Evolutionary conservation across 1,139 yeast genomes (phyloP).

Genomic region (Nakaseomyces uthaithaninus): DNA sequence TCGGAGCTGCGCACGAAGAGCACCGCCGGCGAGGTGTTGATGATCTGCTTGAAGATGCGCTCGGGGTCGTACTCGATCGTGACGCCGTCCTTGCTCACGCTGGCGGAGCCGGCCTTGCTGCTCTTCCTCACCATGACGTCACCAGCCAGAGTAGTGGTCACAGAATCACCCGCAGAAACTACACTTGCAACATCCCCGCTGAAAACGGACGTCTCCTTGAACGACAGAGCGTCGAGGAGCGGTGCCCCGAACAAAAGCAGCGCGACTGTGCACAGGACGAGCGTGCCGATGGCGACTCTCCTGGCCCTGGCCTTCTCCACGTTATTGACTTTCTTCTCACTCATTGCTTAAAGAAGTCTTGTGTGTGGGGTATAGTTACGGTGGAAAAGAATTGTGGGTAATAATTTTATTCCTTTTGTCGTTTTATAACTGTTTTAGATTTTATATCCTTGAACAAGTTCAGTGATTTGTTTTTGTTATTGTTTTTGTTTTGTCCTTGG

Average conservation of each 20-base stretch:
- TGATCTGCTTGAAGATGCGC: constrained; percentile 15
- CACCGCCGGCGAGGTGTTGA: constrained; percentile 21
- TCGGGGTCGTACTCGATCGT: constrained; percentile 9
- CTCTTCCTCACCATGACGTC: not conserved
- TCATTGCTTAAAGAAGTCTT: too few relatives aligned
- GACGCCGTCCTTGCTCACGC: not conserved
- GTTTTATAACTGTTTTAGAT: too few relatives aligned
- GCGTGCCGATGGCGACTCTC: not conserved
- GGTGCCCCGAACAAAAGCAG: not conserved
- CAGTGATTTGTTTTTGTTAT: too few relatives aligned
- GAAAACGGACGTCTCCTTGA: not conserved
- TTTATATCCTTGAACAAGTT: too few relatives aligned
- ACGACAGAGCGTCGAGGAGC: not conserved
- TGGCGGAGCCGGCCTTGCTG: not conserved
- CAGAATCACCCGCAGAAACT: not conserved
- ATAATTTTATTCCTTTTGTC: too few relatives aligned
- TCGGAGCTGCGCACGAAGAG: constrained; percentile 17
- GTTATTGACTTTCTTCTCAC: not conserved
- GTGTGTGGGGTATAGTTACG: too few relatives aligned
- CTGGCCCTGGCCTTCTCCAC: not conserved
- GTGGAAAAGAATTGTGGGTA: too few relatives aligned
- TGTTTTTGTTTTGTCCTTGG: too few relatives aligned
- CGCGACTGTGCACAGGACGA: not conserved
- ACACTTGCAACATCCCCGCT: not conserved
- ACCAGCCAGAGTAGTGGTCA: not conserved